These are phyloP conservation scores for Cordyceps cateniannulata DNA, from an alignment of 2,329 filamentous ascomycete genomes.

Conservation along the genomic window DNA sequence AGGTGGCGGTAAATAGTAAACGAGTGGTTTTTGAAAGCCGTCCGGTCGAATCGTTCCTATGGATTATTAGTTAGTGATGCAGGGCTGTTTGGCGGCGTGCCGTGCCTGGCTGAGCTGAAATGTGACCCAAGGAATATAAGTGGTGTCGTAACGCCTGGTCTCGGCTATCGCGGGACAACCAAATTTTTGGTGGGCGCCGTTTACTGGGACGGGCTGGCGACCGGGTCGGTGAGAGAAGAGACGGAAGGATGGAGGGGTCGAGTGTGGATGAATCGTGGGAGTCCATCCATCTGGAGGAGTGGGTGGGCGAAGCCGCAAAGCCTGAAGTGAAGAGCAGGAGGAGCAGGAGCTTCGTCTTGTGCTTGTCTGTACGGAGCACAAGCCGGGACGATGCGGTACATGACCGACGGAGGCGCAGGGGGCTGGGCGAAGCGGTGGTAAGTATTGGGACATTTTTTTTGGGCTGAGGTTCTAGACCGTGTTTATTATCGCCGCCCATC, in stretches of 20 bases:
- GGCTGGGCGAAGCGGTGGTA: not conserved
- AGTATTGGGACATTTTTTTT: conserved; percentile 5
- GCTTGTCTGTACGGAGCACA: not conserved
- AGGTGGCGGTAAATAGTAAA: not conserved
- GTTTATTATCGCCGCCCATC: conserved; percentile 10
- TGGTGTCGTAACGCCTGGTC: conserved; percentile 3
- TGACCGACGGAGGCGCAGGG: conserved; percentile 8
- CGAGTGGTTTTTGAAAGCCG: not conserved
- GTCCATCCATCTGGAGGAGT: not conserved
- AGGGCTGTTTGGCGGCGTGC: not conserved
- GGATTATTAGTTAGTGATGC: not conserved
- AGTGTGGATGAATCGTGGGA: not conserved
- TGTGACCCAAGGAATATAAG: not conserved
- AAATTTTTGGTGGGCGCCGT: not conserved
- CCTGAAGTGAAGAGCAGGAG: no score
- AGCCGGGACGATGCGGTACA: conserved; percentile 10
- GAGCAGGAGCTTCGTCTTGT: not conserved
- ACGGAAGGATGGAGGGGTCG: not conserved
- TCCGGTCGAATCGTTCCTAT: not conserved
- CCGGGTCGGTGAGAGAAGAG: not conserved
- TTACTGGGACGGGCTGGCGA: not conserved
- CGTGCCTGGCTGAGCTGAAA: conserved; percentile 6
- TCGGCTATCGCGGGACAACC: conserved; percentile 10
- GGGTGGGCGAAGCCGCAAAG: not conserved
- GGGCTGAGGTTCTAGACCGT: conserved; percentile 14